phyloP scores from a whole-genome alignment of 2,329 filamentous ascomycete genomes.

The Capronia americana region DNA sequence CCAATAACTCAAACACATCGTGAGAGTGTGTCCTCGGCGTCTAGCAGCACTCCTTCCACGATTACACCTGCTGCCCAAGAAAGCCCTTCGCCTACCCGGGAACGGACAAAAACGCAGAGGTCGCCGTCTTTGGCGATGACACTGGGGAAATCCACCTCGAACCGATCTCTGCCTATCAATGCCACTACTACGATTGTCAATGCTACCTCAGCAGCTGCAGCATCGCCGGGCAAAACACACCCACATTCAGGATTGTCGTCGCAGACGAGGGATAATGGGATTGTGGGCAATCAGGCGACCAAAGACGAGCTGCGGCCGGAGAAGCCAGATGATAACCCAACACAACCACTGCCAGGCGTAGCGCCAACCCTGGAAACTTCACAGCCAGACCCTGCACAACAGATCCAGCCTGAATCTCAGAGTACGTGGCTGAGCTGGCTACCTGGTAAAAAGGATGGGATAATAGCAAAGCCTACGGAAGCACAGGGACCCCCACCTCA shows the following conservation, averaged over 20 bases:
- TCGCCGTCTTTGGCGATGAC: conserved; percentile 53
- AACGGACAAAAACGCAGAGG: conserved; percentile 43
- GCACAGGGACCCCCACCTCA: neutral
- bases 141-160: conserved; percentile 46
- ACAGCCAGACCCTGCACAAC: neutral
- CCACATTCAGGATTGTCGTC: conserved; percentile 35
- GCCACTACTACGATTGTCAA: conserved; percentile 54
- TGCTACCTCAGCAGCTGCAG: conserved; percentile 44
- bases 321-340: conserved; percentile 9
- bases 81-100: conserved; percentile 41
- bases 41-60: neutral
- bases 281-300: neutral
- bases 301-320: conserved; percentile 19
- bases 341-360: neutral
- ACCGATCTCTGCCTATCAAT: conserved; percentile 53
- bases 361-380: conserved; percentile 5
- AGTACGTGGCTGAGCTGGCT: conserved; percentile 50
- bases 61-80: conserved; percentile 46
- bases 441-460: conserved; percentile 40
- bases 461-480: conserved; percentile 16
- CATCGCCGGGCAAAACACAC: conserved; percentile 35
- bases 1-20: conserved; percentile 57
- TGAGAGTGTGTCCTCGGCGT: conserved; percentile 54
- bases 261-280: conserved; percentile 7
- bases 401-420: conserved; percentile 21